Conservation (phyloP, 768 basidiomycete species). For the Xerocomellus intermedius region DNA sequence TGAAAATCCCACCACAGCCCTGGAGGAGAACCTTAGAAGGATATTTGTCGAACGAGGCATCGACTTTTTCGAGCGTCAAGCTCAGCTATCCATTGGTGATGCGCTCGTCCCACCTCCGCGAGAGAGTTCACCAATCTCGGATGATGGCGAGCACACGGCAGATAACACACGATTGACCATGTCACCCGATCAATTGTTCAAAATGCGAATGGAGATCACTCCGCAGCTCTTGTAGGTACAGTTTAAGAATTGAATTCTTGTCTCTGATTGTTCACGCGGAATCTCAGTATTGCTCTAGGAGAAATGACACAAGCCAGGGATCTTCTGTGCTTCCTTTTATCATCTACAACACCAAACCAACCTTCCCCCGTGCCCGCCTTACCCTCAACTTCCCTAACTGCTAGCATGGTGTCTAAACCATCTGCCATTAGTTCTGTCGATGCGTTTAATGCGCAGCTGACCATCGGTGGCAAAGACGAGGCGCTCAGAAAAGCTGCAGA, state of each 20-base stretch:
- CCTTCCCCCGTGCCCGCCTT: slow-evolving; percentile 28
- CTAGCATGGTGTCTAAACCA: slow-evolving; percentile 66
- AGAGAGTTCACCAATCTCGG: slow-evolving; percentile 26
- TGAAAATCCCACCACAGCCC: slow-evolving; percentile 52
- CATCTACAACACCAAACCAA: slow-evolving; percentile 38
- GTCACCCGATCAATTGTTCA: slow-evolving; percentile 69
- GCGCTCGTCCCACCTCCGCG: slow-evolving; percentile 23
- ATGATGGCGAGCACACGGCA: slow-evolving; percentile 30
- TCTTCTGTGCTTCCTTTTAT: slow-evolving; percentile 58
- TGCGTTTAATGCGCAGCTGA: slow-evolving; percentile 69
- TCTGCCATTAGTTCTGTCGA: slow-evolving; percentile 63
- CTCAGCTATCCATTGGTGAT: slow-evolving; percentile 23
- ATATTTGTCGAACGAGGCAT: slow-evolving; percentile 72
- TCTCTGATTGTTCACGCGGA: slow-evolving; percentile 14
- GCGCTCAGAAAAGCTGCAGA: slow-evolving; percentile 71
- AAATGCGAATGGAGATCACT: slow-evolving; percentile 70
- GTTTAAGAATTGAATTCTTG: not conserved
- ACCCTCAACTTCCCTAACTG: slow-evolving; percentile 45
- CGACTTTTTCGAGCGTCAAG: slow-evolving; percentile 68
- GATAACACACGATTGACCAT: slow-evolving; percentile 45
- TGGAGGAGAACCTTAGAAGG: slow-evolving; percentile 65
- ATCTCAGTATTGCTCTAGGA: slow-evolving; percentile 63
- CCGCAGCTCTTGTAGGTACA: slow-evolving; percentile 69
- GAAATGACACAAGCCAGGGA: slow-evolving; percentile 80
- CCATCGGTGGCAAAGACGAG: slow-evolving; percentile 78